These are phyloP conservation scores for Blakeslea trispora DNA, from an alignment of 371 early-diverging fungal species.

Conservation along the genomic window DNA sequence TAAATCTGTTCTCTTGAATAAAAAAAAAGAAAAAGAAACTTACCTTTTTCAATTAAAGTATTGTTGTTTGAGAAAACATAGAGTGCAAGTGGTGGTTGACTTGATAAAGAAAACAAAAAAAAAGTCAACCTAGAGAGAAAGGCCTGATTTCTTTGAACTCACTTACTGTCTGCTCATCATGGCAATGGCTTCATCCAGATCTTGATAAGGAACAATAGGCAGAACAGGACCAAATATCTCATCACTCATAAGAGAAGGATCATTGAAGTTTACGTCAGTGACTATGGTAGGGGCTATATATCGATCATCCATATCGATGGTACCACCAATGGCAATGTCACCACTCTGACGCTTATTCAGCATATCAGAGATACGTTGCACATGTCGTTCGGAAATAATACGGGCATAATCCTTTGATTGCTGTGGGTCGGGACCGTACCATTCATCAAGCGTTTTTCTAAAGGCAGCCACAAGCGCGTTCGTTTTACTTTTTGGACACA, in stretches of 20 bases:
- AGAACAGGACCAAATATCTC: slow-evolving; percentile 88
- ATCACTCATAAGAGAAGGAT: slow-evolving; percentile 38
- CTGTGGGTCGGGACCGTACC: slow-evolving; percentile 59
- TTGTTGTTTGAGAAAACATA: slow-evolving; percentile 61
- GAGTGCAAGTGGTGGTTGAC: slow-evolving; percentile 71
- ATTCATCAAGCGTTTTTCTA: slow-evolving; percentile 48
- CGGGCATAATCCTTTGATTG: slow-evolving; percentile 61
- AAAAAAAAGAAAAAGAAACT: too few relatives aligned
- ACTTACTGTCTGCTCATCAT: slow-evolving; percentile 57
- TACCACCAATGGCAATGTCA: slow-evolving; percentile 51
- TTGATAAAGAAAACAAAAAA: too few relatives aligned
- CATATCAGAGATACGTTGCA: slow-evolving; percentile 63
- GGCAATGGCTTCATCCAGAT: slow-evolving; percentile 73
- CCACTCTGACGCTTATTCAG: slow-evolving; percentile 58
- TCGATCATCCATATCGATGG: slow-evolving; percentile 22
- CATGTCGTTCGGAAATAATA: slow-evolving; percentile 76
- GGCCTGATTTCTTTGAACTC: too few relatives aligned
- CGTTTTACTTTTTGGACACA: slow-evolving; percentile 58
- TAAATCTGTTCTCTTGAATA: too few relatives aligned
- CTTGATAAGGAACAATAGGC: slow-evolving; percentile 74
- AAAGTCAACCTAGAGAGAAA: too few relatives aligned
- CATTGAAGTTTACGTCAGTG: slow-evolving; percentile 21
- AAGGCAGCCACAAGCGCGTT: slow-evolving; percentile 53
- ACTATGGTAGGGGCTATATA: slow-evolving; percentile 35
- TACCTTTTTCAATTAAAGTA: slow-evolving; percentile 30